A percentile compares a stretch with the other conserved stretches of the same genome.
Conservation (phyloP, 2,329 filamentous ascomycete genomes). For the Akanthomyces lecanii region DNA sequence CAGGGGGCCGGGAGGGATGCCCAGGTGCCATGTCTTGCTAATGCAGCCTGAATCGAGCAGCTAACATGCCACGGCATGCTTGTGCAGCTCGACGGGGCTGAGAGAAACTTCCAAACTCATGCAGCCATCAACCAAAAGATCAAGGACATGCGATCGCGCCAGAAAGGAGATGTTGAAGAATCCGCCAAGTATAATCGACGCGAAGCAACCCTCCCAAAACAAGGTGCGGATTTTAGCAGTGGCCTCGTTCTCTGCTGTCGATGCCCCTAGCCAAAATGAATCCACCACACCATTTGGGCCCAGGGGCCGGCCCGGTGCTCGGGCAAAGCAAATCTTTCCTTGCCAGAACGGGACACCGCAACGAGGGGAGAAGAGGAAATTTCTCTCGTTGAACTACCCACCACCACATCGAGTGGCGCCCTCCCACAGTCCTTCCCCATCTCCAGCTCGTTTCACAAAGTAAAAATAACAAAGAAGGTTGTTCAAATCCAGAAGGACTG, state of each 20-base stretch:
- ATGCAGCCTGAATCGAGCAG: constrained; percentile 7
- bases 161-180: not conserved
- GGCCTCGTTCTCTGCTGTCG: not conserved
- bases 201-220: not conserved
- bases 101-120: too few relatives aligned
- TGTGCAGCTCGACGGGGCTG: not conserved
- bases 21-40: not conserved
- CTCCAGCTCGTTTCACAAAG: constrained; percentile 8
- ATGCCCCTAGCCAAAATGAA: not conserved
- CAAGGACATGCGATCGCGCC: not conserved
- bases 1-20: not conserved
- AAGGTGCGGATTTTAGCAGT: not conserved
- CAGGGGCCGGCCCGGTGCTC: constrained; percentile 13
- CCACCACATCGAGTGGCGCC: constrained; percentile 7
- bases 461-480: constrained; percentile 7
- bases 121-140: not conserved
- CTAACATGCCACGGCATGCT: not conserved
- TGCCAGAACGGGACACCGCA: not conserved
- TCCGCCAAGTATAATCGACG: not conserved
- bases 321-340: constrained; percentile 13
- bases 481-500: not conserved
- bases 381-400: not conserved
- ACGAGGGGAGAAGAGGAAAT: not conserved
- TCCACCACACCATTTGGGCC: not conserved
- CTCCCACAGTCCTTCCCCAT: constrained; percentile 1